These are phyloP conservation scores for Coemansia sp. DNA, from an alignment of 192 early-diverging fungal genomes.

Conservation along the genomic window DNA sequence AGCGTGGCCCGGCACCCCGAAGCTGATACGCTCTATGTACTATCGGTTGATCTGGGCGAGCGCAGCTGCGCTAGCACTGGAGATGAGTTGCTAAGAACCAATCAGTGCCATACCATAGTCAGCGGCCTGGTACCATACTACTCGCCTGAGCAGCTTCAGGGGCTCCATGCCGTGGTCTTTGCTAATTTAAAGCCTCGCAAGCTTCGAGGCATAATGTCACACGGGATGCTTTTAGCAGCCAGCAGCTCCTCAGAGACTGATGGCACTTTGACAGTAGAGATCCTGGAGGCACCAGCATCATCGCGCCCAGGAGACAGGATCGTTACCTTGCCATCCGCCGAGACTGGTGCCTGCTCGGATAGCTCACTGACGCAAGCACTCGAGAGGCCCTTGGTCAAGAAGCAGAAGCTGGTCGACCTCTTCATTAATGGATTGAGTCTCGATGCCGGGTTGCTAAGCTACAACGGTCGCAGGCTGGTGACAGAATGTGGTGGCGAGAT, in stretches of 20 bases:
- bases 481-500: constrained; percentile 6
- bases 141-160: constrained; percentile 14
- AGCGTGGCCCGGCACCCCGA: constrained; percentile 12
- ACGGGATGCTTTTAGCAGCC: constrained; percentile 39
- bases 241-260: neutral
- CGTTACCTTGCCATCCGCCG: neutral
- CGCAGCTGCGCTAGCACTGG: neutral
- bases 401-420: constrained; percentile 10
- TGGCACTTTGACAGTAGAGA: constrained; percentile 9
- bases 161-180: constrained; percentile 21
- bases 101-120: constrained; percentile 21
- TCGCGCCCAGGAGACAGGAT: constrained; percentile 19
- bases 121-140: constrained; percentile 32
- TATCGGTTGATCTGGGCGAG: constrained; percentile 28
- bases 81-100: neutral
- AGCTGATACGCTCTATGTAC: constrained; percentile 27
- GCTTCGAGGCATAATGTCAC: constrained; percentile 27
- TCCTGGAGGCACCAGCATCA: constrained; percentile 21
- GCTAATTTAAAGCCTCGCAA: constrained; percentile 38
- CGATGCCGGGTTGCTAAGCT: constrained; percentile 10
- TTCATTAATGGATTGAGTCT: constrained; percentile 14
- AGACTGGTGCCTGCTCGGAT: neutral
- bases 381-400: constrained; percentile 15
- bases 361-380: neutral
- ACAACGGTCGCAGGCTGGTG: constrained; percentile 8